Percentiles rank a stretch among this genome's conserved stretches.
Evolutionary conservation across 2,329 filamentous ascomycete species (phyloP).

Genomic region (Colletotrichum karsti): DNA sequence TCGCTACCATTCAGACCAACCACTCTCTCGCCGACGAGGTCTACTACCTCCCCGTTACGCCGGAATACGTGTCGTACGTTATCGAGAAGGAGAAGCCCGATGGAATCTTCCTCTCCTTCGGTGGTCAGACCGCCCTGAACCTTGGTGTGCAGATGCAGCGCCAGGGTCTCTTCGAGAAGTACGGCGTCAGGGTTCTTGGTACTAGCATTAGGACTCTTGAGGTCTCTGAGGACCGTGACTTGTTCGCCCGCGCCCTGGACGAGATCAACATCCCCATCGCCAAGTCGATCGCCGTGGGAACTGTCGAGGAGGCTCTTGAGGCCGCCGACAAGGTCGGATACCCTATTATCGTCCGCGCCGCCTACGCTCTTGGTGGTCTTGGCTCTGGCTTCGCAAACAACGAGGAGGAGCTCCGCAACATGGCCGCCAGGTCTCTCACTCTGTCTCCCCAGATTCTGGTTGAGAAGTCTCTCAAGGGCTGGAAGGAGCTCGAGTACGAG

Average conservation of each 20-base stretch:
- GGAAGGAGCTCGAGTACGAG: constrained; percentile 99
- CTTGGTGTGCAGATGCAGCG: constrained; percentile 97
- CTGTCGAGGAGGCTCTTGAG: constrained; percentile 89
- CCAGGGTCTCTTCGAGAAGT: constrained; percentile 93
- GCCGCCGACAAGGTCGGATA: constrained; percentile 91
- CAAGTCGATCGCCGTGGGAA: constrained; percentile 91
- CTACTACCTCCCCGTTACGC: constrained; percentile 97
- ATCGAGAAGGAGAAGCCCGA: constrained; percentile 96
- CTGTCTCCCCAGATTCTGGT: constrained; percentile 96
- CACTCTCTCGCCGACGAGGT: constrained; percentile 96
- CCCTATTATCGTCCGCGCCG: constrained; percentile 96
- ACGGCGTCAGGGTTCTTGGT: constrained; percentile 93
- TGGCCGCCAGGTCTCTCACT: constrained; percentile 91
- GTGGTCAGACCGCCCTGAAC: constrained; percentile 96
- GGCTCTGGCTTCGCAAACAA: constrained; percentile 97
- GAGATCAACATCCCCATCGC: constrained; percentile 98
- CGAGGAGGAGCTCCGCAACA: constrained; percentile 89
- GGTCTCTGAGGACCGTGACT: constrained; percentile 93
- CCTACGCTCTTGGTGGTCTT: constrained; percentile 94
- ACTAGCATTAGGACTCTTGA: constrained; percentile 95
- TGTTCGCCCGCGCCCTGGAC: constrained; percentile 94
- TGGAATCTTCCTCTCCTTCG: constrained; percentile 96
- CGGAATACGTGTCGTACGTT: constrained; percentile 97
- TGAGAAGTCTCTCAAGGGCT: constrained; percentile 98
- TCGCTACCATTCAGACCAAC: constrained; percentile 97